Conservation (phyloP, 75 land plant species). For the Pseudotsuga menziesii region DNA sequence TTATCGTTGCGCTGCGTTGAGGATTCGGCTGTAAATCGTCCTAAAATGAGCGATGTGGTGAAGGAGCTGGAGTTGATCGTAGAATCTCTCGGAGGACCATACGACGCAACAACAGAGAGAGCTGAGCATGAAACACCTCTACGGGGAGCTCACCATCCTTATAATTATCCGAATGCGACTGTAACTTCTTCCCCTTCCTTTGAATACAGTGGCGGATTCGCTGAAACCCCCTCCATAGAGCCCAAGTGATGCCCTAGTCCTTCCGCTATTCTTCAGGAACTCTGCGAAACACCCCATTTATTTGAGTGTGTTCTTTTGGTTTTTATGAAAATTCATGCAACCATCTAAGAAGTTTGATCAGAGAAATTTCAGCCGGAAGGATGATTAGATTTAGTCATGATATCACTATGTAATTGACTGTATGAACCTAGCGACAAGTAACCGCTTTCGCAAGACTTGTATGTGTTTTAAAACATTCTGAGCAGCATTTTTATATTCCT, state of each 20-base stretch:
- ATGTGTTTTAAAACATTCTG: no score
- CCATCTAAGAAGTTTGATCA: no score
- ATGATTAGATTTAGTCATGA: no score
- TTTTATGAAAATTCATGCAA: no score
- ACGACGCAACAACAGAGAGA: not conserved
- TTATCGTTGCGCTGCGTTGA: slow-evolving; percentile 20
- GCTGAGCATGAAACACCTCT: not conserved
- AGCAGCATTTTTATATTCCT: no score
- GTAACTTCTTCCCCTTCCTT: not conserved
- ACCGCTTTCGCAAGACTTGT: no score
- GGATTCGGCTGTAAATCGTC: slow-evolving; percentile 20
- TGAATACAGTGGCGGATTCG: not conserved
- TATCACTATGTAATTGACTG: no score
- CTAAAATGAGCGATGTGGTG: slow-evolving; percentile 39
- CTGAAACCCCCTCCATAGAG: not conserved
- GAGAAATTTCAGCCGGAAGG: not conserved
- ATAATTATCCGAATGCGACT: no score
- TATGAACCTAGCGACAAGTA: no score
- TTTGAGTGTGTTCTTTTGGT: no score
- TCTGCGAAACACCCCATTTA: no score
- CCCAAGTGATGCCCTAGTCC: not conserved
- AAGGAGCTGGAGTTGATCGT: slow-evolving; percentile 28
- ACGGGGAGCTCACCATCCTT: not conserved
- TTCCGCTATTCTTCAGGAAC: no score
- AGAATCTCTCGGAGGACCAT: not conserved